These are phyloP conservation scores for Bipolaris sorokiniana DNA, from an alignment of 2,329 filamentous ascomycete genomes.

Conservation along the genomic window DNA sequence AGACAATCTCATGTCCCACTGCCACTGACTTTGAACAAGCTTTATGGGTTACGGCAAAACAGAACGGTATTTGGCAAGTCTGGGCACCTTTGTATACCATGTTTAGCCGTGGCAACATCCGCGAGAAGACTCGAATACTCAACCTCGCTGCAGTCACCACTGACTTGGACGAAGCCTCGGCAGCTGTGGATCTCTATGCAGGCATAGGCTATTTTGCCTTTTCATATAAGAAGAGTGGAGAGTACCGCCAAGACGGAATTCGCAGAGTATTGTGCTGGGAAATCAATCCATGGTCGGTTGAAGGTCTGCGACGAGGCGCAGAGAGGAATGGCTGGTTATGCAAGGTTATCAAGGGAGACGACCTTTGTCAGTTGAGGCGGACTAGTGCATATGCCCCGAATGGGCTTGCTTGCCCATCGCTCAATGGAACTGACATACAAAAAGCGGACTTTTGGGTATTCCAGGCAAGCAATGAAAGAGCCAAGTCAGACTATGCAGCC, in stretches of 20 bases:
- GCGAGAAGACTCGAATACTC: constrained; percentile 82
- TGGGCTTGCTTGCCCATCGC: not conserved
- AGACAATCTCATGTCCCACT: constrained; percentile 31
- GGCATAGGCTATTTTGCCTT: constrained; percentile 96
- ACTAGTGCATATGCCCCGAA: not conserved
- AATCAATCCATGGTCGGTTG: constrained; percentile 67
- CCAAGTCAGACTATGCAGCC: constrained; percentile 17
- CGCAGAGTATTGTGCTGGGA: constrained; percentile 82
- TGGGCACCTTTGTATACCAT: constrained; percentile 93
- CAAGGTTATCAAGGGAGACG: constrained; percentile 10
- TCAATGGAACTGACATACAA: not conserved
- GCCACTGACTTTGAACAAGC: constrained; percentile 66
- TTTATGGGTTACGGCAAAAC: constrained; percentile 79
- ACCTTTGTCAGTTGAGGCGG: not conserved
- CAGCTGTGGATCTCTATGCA: constrained; percentile 79
- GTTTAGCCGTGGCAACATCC: constrained; percentile 91
- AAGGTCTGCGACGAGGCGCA: constrained; percentile 53
- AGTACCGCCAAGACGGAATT: constrained; percentile 63
- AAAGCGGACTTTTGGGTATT: constrained; percentile 48
- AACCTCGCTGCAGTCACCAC: constrained; percentile 45
- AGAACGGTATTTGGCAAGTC: constrained; percentile 77
- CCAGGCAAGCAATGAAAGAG: constrained; percentile 49
- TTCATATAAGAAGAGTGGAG: constrained; percentile 74
- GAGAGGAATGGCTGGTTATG: constrained; percentile 49
- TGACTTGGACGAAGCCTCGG: constrained; percentile 20